Conservation (phyloP, 306 rosid genomes). For the Heteromeles arbutifolia region DNA sequence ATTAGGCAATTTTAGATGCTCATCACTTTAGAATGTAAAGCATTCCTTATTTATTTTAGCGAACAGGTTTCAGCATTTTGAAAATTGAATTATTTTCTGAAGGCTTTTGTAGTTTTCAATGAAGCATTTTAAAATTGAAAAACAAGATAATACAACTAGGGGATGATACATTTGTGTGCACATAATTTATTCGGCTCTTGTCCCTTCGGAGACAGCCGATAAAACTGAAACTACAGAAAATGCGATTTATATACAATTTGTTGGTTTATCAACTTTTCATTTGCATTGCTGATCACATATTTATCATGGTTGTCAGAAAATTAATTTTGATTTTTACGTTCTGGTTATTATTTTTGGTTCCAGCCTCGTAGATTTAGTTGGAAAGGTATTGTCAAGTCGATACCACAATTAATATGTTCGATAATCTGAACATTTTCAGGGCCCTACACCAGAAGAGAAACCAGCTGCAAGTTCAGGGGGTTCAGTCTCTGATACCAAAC, state of each 20-base stretch:
- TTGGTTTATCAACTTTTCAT: not conserved
- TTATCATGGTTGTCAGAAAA: not conserved
- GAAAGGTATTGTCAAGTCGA: not conserved
- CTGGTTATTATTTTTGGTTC: not conserved
- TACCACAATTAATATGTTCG: not conserved
- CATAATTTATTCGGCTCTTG: not conserved
- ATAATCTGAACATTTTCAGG: constrained; percentile 31
- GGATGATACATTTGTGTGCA: not conserved
- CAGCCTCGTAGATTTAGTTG: not conserved
- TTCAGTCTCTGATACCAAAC: constrained; percentile 54
- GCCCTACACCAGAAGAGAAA: constrained; percentile 65
- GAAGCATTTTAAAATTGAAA: not conserved
- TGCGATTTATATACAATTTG: not conserved
- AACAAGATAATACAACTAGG: not conserved
- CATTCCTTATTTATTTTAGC: not conserved
- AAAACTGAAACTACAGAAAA: not conserved
- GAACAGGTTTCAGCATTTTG: not conserved
- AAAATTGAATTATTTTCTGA: not conserved
- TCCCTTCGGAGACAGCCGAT: not conserved
- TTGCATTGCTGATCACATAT: not conserved
- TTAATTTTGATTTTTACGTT: not conserved
- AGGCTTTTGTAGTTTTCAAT: not conserved
- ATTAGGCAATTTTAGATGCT: not conserved
- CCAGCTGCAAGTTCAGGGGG: constrained; percentile 44
- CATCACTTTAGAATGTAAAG: not conserved